Percentiles rank a stretch among this genome's conserved stretches.
phyloP scores from a whole-genome alignment of 129 eudicot genomes.

The Flaveria sonorensis region DNA sequence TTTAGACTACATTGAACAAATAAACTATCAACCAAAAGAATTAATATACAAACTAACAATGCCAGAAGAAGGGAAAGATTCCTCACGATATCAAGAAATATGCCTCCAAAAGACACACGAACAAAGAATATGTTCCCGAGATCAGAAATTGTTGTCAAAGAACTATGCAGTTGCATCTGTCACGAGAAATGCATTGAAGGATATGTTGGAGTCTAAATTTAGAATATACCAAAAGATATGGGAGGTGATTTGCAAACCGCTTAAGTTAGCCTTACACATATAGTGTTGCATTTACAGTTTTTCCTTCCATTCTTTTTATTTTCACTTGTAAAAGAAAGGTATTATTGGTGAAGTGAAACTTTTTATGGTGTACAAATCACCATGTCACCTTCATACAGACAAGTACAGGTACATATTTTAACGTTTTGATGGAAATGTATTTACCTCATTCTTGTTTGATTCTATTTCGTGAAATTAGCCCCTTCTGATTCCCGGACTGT shows the following conservation, averaged over 20 bases:
- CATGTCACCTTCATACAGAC: not conserved
- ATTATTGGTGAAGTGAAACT: not conserved
- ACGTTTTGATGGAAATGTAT: not conserved
- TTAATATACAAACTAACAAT: conserved; percentile 29
- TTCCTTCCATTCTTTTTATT: not conserved
- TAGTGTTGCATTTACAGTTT: not conserved
- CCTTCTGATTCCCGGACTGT: conserved; percentile 29
- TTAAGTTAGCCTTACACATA: not conserved
- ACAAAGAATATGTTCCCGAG: not conserved
- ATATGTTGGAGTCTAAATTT: not conserved
- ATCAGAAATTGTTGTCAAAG: conserved; percentile 15
- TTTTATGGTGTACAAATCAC: not conserved
- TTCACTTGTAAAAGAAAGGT: not conserved
- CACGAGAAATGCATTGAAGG: conserved; percentile 5
- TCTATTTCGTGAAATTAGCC: conserved; percentile 18
- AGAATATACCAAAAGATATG: not conserved
- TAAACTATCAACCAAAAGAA: conserved; percentile 20
- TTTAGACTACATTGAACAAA: conserved; percentile 23
- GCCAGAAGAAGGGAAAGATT: conserved; percentile 1
- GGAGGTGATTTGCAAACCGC: not conserved
- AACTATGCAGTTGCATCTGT: not conserved
- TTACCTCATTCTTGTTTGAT: conserved; percentile 12
- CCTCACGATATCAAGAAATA: conserved; percentile 12
- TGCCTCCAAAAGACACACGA: not conserved
- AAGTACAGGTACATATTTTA: not conserved